Base-by-base conservation (phyloP, 2,329 filamentous ascomycete species). In the Sclerotinia glacialis region DNA sequence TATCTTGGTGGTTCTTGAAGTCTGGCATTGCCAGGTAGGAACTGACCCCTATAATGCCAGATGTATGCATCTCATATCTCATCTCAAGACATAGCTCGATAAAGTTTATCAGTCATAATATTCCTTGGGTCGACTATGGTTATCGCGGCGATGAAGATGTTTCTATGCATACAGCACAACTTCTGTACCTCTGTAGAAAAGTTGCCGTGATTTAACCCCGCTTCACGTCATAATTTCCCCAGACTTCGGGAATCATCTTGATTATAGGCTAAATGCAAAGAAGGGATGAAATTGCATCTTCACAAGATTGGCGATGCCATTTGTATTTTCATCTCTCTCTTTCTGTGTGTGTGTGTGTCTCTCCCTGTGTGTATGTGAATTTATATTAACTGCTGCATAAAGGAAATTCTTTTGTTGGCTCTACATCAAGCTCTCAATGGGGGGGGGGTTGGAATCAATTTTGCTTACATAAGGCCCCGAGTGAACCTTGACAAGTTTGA, bases 211-310 rank as follows among this genome's bases (percentile, higher is more conserved):
- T 46, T 59, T 23, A 47, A 59, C 62, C 62, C 62, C 53, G 31
- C 63, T 59, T 50, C 63, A 23, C 61, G 47, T 64, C 61, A 64
- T 34, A 11, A 34, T 61, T 65, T 65, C 55, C 64, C 64, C 64
- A 65, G 54, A 65, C 55, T 65, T 65, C 31, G 55, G 46, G 46
- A 44, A 52, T 61, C 9, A 8, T 37, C 31, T n/a, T 52, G 46
- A 40, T 44, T 21, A 65, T 23, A 60, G 64, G 46, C 64, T 61
- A 8, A 65, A 65, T 53, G 11, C 11, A 42, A 49, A 58, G 44
- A 52, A 53, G 23, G 23, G 23, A 23, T 26, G 23, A 37, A 50
- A 34, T 16, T 58, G 18, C 21, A 47, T 47, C 18, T 46, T 64
- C n/a, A 11, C 50, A 54, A 64, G 62, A 65, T 65, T 65, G 63